These are phyloP conservation scores for Dictyostelium capitatum DNA, from an alignment of 78 protist species.

Conservation along the genomic window DNA sequence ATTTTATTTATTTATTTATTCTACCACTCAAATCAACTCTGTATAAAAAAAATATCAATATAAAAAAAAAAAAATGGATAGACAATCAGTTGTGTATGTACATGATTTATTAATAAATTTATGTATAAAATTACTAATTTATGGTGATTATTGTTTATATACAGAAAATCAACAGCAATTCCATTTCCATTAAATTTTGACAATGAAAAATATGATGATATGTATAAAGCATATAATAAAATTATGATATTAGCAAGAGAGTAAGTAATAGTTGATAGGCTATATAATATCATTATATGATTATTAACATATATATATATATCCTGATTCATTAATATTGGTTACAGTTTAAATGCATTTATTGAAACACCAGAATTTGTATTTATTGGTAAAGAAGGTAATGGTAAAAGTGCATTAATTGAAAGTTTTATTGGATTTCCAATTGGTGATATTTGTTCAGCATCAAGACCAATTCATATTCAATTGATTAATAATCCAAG, in stretches of 20 bases:
- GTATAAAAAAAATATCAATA: not conserved
- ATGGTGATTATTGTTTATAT: no score
- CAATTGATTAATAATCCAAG: constrained; percentile 50
- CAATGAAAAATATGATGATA: constrained; percentile 59
- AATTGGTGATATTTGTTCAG: not conserved
- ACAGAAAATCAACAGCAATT: constrained; percentile 53
- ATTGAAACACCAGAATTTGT: constrained; percentile 87
- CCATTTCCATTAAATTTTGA: constrained; percentile 80
- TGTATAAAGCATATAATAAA: constrained; percentile 74
- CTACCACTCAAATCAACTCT: no score
- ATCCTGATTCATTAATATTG: no score
- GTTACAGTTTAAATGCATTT: constrained; percentile 80
- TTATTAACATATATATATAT: not conserved
- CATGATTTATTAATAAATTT: no score
- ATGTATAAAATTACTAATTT: no score
- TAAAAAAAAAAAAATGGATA: constrained; percentile 36
- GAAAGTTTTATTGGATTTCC: constrained; percentile 83
- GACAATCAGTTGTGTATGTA: constrained; percentile 78
- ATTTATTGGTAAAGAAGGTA: constrained; percentile 73
- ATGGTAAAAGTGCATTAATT: constrained; percentile 66
- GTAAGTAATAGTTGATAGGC: constrained; percentile 3
- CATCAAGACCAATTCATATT: constrained; percentile 56
- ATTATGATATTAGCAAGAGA: constrained; percentile 80
- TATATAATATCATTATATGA: not conserved
- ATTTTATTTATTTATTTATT: no score